Evolutionary conservation across 192 early-diverging fungal genomes (phyloP).

Genomic region (Rhizophagus clarus): DNA sequence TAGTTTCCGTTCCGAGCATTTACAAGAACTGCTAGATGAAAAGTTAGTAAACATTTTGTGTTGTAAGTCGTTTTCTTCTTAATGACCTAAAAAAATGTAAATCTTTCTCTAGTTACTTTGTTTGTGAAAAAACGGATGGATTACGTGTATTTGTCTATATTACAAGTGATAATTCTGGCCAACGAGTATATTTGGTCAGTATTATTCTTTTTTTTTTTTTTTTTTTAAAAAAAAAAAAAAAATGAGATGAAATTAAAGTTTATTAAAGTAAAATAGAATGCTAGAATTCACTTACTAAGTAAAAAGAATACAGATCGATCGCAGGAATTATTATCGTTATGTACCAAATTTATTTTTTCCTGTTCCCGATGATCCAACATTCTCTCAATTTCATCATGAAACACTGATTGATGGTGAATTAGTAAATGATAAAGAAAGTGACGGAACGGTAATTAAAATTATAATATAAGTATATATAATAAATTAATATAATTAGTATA

Average conservation of each 20-base stretch:
- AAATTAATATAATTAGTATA: neutral
- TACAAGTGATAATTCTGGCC: conserved; percentile 35
- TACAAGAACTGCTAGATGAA: conserved; percentile 57
- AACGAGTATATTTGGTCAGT: conserved; percentile 58
- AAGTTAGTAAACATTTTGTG: conserved; percentile 45
- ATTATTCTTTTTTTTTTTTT: conserved; percentile 1
- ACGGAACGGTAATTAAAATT: conserved; percentile 49
- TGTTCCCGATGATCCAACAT: conserved; percentile 40
- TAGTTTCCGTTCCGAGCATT: conserved; percentile 54
- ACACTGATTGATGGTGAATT: conserved; percentile 94
- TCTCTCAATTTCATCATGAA: conserved; percentile 52
- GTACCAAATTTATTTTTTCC: conserved; percentile 66
- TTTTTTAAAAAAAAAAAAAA: no score
- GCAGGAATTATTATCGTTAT: conserved; percentile 83
- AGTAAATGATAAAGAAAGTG: conserved; percentile 69
- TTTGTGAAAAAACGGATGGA: conserved; percentile 86
- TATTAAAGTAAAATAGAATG: neutral
- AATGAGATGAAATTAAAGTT: no score
- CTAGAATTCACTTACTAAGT: neutral
- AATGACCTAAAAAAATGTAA: neutral
- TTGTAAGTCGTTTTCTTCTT: no score
- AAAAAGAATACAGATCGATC: conserved; percentile 61
- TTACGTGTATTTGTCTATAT: conserved; percentile 62
- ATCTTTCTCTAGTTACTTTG: conserved; percentile 59
- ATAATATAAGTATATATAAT: no score